Evolutionary conservation across 2,329 filamentous ascomycete genomes (phyloP).

Genomic region (Calonectria pseudoturangicola): DNA sequence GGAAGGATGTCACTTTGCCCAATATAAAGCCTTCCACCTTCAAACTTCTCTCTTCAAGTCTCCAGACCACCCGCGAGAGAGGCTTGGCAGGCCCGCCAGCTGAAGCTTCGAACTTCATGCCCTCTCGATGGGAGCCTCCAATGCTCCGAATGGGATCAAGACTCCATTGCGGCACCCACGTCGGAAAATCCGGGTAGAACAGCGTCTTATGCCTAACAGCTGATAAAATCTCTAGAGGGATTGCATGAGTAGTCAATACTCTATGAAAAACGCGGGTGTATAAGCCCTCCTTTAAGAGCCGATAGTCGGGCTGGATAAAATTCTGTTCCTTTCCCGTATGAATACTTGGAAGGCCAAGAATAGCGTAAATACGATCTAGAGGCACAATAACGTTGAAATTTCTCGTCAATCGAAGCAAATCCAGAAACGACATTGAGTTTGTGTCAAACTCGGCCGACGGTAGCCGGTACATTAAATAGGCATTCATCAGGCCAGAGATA

Average conservation of each 20-base stretch:
- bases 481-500: constrained; percentile 21
- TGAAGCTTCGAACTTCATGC: constrained; percentile 33
- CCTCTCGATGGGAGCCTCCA: constrained; percentile 8
- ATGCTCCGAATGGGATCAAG: constrained; percentile 28
- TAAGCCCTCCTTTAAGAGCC: constrained; percentile 9
- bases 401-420: constrained; percentile 24
- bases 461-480: constrained; percentile 30
- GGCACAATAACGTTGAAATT: constrained; percentile 13
- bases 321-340: constrained; percentile 17
- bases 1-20: not conserved
- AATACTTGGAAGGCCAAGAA: constrained; percentile 25
- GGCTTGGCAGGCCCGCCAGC: constrained; percentile 1
- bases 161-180: constrained; percentile 30
- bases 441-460: not conserved
- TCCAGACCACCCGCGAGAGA: constrained; percentile 15
- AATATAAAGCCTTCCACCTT: constrained; percentile 21
- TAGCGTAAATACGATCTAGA: constrained; percentile 26
- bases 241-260: constrained; percentile 11
- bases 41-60: constrained; percentile 18
- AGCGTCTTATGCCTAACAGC: constrained; percentile 16
- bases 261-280: constrained; percentile 26
- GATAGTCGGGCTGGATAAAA: constrained; percentile 26
- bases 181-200: constrained; percentile 10
- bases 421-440: constrained; percentile 27
- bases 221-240: constrained; percentile 29